Base-by-base conservation (phyloP, 352 stramenopile species). In the Phytophthora colocasiae region DNA sequence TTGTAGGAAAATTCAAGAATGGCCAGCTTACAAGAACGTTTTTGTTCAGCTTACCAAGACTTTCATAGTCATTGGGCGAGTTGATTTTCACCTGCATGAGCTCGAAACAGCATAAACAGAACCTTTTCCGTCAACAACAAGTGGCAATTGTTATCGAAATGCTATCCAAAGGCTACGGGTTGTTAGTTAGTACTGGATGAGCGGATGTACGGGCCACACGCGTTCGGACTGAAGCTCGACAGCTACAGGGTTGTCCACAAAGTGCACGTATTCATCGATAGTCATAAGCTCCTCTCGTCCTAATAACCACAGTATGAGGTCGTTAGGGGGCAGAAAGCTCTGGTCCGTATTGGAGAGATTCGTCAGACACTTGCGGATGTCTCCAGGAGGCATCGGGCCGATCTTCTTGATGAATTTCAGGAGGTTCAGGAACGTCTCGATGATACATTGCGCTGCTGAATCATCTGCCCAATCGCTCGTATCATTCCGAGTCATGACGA, bases 201-300 rank as follows among this genome's bases (percentile, higher is more conserved):
- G 73, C 32, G 81, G 81, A 63, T 87, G 80, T 32, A 90, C 73
- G 9, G 84, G 84, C 84, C 84, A 92, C 36, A 91, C 79, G n/a
- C 84, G 80, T 66, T 92, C 81, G 17, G 80, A 87, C 58, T 92
- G 81, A 48, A 92, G 73, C 49, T 89, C 72, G 8, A 89, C 57
- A 12, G 48, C 54, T 34, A 90, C 66, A 4, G 80, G 81, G 1
- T 22, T 69, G 36, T 75, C 73, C 47, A 77, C 87, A 6, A 83
- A 56, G 17, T 68, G 48, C 1, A 87, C 60, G 53, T 85, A 90
- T 55, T 92, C 80, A 17, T 85, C 73, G 15, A 91, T 24, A 1
- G 60, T 77, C 81, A 92, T 90, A 52, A 92, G 69, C 46, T 90
- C 80, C n/a, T 91, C 81, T 9, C 73, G 61, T 1, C 41, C 51